Conservation (phyloP, 371 early-diverging fungal genomes). For the Mucor plumbeus region DNA sequence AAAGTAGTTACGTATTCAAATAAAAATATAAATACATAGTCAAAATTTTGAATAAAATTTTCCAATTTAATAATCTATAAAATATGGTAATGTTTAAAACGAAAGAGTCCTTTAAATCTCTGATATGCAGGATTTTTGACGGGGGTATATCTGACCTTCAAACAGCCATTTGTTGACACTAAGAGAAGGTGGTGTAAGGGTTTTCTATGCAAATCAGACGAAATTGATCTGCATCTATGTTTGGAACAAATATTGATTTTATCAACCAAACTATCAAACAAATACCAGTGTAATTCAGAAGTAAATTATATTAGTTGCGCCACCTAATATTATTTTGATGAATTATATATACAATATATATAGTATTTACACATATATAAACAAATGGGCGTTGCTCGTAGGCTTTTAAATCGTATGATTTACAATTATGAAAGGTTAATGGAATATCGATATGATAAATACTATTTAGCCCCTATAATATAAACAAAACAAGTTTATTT, state of each 20-base stretch:
- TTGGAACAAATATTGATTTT: not conserved
- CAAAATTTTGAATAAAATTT: too few species aligned
- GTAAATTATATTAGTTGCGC: not conserved
- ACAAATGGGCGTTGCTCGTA: not conserved
- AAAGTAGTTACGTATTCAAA: too few species aligned
- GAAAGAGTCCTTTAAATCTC: too few species aligned
- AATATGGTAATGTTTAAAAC: too few species aligned
- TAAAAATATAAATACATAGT: too few species aligned
- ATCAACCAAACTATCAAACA: not conserved
- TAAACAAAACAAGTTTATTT: not conserved
- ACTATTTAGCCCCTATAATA: not conserved
- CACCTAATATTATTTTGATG: not conserved
- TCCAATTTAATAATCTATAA: too few species aligned
- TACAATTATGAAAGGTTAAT: not conserved
- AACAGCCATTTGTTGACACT: not conserved
- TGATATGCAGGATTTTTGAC: not conserved
- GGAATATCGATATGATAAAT: not conserved
- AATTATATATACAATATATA: too few species aligned
- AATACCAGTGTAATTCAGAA: not conserved
- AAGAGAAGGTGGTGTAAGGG: not conserved
- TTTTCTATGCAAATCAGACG: constrained; percentile 5
- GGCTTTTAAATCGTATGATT: not conserved
- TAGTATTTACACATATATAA: too few species aligned
- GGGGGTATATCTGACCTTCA: not conserved
- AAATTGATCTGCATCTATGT: constrained; percentile 1